Evolutionary conservation across 1,139 yeast genomes (phyloP).

Genomic region (Chernovozyma aurita): DNA sequence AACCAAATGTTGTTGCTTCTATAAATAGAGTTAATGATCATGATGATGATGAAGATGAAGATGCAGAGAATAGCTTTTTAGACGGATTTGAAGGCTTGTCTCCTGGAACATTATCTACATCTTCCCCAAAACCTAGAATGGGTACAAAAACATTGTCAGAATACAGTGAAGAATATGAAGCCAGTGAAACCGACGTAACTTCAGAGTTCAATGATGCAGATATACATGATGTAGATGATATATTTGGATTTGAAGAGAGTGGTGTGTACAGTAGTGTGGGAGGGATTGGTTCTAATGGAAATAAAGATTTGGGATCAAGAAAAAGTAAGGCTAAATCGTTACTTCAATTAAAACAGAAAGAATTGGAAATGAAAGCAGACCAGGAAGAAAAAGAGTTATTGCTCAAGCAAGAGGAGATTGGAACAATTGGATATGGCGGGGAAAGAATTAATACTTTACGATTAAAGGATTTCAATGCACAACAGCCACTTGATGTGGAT

Average conservation of each 20-base stretch:
- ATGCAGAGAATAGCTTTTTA: slow-evolving; percentile 3
- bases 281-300: slow-evolving; percentile 1
- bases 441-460: slow-evolving; percentile 26
- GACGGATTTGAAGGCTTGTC: slow-evolving; percentile 8
- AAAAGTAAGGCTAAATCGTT: slow-evolving; percentile 5
- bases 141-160: slow-evolving; percentile 23
- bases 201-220: slow-evolving; percentile 39
- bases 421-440: not conserved
- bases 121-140: slow-evolving; percentile 18
- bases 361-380: slow-evolving; percentile 32
- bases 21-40: slow-evolving; percentile 2
- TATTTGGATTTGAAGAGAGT: slow-evolving; percentile 36
- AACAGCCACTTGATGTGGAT: slow-evolving; percentile 17
- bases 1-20: slow-evolving; percentile 5
- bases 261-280: slow-evolving; percentile 23
- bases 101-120: slow-evolving; percentile 21
- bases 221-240: slow-evolving; percentile 38
- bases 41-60: slow-evolving; percentile 2
- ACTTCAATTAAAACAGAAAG: slow-evolving; percentile 17
- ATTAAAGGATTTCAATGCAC: slow-evolving; percentile 24
- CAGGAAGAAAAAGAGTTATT: slow-evolving; percentile 30
- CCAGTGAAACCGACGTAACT: slow-evolving; percentile 37
- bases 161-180: slow-evolving; percentile 27
- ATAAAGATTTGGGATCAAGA: not conserved
- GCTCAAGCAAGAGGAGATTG: slow-evolving; percentile 13